Evolutionary conservation across 495 filamentous ascomycete genomes (phyloP), one percentile per base, ranked within the genome.

Genomic region (Chaetomium fimeti): DNA sequence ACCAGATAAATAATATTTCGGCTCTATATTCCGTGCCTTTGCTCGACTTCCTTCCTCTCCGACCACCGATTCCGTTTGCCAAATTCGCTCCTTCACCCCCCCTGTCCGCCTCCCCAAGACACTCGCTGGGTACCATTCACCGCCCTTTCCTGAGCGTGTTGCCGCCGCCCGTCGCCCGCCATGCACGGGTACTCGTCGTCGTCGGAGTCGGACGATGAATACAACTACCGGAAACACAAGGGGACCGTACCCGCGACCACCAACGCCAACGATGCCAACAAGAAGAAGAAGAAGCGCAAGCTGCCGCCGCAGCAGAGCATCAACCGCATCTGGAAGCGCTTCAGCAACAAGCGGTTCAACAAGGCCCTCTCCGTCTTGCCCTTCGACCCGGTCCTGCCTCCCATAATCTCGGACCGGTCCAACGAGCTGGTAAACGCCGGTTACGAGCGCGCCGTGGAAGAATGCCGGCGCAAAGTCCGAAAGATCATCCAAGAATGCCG

Each of bases 401-500:
- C 79, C 4, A 77, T 71, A 58, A 77, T 74, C 40, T 73, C 75
- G 1, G 78, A 81, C 48, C 77, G 75, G 0, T 78, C 79, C 51
- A 82, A 81, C 55, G 79, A 82, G 69, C 72, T 81, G 64, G 66
- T 82, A 15, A 68, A 49, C 22, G 83, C 83, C 49, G 88, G 87
- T 2, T 96, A 93, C 64, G 85, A 93, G 67, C 85, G 92, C 67
- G 92, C 91, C 0, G 83, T 78, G 15, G 81, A 81, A 12, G 86
- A 87, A 69, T 98, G 93, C 74, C 79, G 81, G 49, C 80, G 81
- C 36, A 92, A 92, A 60, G 93, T 97, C n/a, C 83, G 85, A 24
- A 91, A 91, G 71, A 97, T 97, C 65, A 87, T 89, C 9, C 87
- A 85, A 67, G 92, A 96, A 75, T 97, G 93, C 74, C 79, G 84